Evolutionary conservation across 306 rosid genomes (phyloP), one percentile per base, ranked within the genome.

Genomic region (Quercus aquifolioides): DNA sequence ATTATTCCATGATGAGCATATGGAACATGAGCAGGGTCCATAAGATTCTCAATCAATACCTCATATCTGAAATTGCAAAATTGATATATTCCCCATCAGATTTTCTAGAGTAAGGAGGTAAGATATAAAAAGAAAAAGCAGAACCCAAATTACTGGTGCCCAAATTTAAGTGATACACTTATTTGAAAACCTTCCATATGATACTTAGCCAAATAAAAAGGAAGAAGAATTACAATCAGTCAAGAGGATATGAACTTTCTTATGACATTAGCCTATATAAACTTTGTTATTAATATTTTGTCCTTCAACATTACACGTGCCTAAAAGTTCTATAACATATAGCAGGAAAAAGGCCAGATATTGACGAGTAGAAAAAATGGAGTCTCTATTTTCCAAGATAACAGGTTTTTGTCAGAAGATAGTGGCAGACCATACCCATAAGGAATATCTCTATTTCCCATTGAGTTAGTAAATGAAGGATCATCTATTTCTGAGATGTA

Each of bases 1-100:
- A 91, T 84, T 80, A 95, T 35, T 78, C 94, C 88, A 79, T 88
- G 87, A 81, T 91, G 97, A 4, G 99, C 92, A 73, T 95, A 93
- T 31, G 98, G 90, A 86, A 90, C 90, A 82, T 93, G 98, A 57
- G 98, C 84, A 83, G 98, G 99, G 82, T 91, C 97, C 98, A 91
- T 90, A 54, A 91, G 98, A 85, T 95, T 95, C 82, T 95, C 99
- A 52, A 88, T 87, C 91, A 95, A 80, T 56, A 93, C 85, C 81
- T 95, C 99, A 55, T 95, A 95, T 83, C 99, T 95, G 88, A 71
- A 90, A 86, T 78, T 71, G 72, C 79, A 78, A 62, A 55, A 28
- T 31, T 58, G 63, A 67, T 73, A 62, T 67, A 15, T 69, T 84
- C 19, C 30, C 52, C 0, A 19, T 67, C 26, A 67, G 6, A 4